phyloP scores from a whole-genome alignment of 2,329 filamentous ascomycete genomes.

The Ceratocystis alfenasii region DNA sequence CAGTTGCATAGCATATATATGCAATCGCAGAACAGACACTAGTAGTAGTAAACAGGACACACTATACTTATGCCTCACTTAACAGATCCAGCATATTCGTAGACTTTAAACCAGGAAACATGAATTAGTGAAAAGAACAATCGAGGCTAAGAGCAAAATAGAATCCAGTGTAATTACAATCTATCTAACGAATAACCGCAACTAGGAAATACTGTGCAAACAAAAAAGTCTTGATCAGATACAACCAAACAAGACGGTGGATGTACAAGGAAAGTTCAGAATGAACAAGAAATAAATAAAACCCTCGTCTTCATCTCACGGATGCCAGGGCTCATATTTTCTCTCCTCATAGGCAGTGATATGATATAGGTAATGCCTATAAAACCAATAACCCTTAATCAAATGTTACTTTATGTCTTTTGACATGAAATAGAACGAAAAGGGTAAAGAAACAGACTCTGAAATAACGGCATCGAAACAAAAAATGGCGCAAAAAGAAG shows the following conservation, averaged over 20 bases:
- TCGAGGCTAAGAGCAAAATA: not conserved
- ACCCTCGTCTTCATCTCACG: too few species aligned
- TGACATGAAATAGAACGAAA: not conserved
- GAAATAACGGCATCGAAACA: not conserved
- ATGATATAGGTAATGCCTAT: not conserved
- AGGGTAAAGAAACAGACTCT: not conserved
- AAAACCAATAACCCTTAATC: not conserved
- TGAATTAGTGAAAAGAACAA: not conserved
- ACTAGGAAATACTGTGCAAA: not conserved
- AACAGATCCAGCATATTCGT: not conserved
- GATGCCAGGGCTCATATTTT: too few species aligned
- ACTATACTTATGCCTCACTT: conserved; percentile 12
- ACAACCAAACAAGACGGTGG: not conserved
- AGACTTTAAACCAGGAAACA: not conserved
- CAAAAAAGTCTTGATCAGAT: not conserved
- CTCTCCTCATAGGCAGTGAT: not conserved
- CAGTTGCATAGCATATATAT: conserved; percentile 11
- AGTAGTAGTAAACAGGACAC: conserved; percentile 13
- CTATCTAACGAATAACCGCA: not conserved
- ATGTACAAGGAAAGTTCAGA: not conserved
- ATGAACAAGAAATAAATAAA: too few species aligned
- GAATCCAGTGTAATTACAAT: conserved; percentile 2
- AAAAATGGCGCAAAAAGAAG: conserved; percentile 5
- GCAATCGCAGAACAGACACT: conserved; percentile 16
- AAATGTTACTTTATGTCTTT: not conserved